Percentiles rank a stretch among this genome's conserved stretches.
phyloP scores from a whole-genome alignment of 202 grass and related monocot genomes.

The Bolboschoenoplectus hybrid region DNA sequence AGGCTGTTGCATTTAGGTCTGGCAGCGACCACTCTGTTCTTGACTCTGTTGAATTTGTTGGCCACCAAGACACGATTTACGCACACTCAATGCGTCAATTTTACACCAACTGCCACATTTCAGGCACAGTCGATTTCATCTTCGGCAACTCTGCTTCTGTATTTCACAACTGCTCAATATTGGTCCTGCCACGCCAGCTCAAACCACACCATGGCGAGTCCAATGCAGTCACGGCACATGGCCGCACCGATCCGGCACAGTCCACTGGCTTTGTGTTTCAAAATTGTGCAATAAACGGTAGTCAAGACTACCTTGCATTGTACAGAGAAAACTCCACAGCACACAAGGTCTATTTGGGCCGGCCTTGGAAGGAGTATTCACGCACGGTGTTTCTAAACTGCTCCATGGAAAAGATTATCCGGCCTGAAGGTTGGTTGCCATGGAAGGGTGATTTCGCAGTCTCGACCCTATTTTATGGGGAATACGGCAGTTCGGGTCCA shows the following conservation, averaged over 20 bases:
- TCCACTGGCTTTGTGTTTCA: constrained; percentile 83
- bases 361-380: constrained; percentile 94
- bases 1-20: constrained; percentile 86
- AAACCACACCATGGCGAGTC: constrained; percentile 59
- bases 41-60: constrained; percentile 71
- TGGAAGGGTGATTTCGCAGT: constrained; percentile 83
- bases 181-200: constrained; percentile 64
- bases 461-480: constrained; percentile 74
- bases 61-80: constrained; percentile 94
- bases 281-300: constrained; percentile 68
- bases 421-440: constrained; percentile 63
- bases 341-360: constrained; percentile 71
- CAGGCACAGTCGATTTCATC: constrained; percentile 89
- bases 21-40: constrained; percentile 72
- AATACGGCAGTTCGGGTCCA: constrained; percentile 63
- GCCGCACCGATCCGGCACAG: constrained; percentile 77
- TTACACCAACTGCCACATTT: constrained; percentile 73
- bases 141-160: constrained; percentile 85
- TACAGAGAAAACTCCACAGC: constrained; percentile 49
- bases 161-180: constrained; percentile 50
- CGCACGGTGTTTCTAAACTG: constrained; percentile 76
- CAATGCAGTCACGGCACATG: constrained; percentile 78
- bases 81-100: constrained; percentile 77
- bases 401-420: constrained; percentile 61
- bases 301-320: constrained; percentile 72